Conservation (phyloP, 192 early-diverging fungal genomes). For the Rhizoclosmatium sp. region DNA sequence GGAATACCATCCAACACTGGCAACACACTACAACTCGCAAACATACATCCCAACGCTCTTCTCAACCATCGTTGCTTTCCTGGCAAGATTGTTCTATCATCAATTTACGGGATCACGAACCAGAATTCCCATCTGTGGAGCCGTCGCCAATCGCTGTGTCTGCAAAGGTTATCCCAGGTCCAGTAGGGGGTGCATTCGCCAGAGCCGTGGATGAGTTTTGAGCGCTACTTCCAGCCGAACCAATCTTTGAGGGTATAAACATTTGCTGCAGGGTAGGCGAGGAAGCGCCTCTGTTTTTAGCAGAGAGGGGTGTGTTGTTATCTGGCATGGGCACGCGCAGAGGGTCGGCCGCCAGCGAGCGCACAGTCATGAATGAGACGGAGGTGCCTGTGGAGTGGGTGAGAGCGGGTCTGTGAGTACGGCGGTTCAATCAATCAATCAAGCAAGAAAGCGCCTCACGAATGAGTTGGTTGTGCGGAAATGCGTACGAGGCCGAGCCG, state of each 20-base stretch:
- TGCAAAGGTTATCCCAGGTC: too few species aligned
- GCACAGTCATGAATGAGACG: constrained; percentile 31
- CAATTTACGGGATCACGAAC: too few species aligned
- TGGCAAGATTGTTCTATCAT: too few species aligned
- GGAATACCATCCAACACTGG: too few species aligned
- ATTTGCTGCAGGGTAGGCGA: background rate
- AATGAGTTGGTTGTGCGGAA: background rate
- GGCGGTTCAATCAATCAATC: background rate
- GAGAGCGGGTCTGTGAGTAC: background rate
- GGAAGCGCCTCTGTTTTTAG: background rate
- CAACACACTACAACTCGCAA: too few species aligned
- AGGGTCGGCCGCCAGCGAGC: constrained; percentile 1
- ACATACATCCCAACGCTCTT: too few species aligned
- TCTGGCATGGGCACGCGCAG: background rate
- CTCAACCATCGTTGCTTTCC: too few species aligned
- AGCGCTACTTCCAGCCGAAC: background rate
- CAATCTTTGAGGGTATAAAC: background rate
- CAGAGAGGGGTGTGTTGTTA: background rate
- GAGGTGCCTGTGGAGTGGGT: constrained; percentile 18
- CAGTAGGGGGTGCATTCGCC: background rate
- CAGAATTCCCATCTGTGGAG: too few species aligned
- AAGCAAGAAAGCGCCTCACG: background rate
- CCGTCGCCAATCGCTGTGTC: too few species aligned
- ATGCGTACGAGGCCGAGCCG: constrained; percentile 7
- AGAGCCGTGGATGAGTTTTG: background rate